Base-by-base conservation (phyloP, 2,329 filamentous ascomycete species). In the Seiridium unicorne region DNA sequence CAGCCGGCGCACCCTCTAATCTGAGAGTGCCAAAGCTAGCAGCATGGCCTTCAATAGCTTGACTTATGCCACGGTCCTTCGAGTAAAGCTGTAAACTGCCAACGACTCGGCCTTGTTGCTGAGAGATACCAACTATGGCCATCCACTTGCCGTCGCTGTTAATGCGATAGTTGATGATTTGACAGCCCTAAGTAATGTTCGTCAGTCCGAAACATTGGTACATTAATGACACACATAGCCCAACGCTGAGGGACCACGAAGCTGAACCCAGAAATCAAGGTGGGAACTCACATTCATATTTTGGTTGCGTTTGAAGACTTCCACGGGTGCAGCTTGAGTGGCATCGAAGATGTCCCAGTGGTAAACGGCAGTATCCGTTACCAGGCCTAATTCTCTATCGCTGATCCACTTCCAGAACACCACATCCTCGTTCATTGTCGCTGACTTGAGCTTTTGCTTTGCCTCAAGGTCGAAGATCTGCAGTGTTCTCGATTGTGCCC, bases 361-460 rank as follows among this genome's bases (percentile, higher is more conserved):
- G 77, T 93, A 98, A 64, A 99, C 92, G 46, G 91, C 89, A 64
- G 85, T 90, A 61, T 96, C 93, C 65, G 94, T 98, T 65, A 99
- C 91, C 70, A 99, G 82, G 63, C 94, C 95, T 62, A 99, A 80
- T 63, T 89, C 91, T 61, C 85, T 90, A 70, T 97, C 92, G 78
- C 89, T 97, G 78, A 96, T 92, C 95, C 95, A 99, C 80, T 97
- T 97, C 96, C 95, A 99, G 84, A 96, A 99, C 63, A 95, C 90
- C 57, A 99, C 92, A 77, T 99, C 95, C 76, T 98, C 95, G 71
- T 90, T 92, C 91, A 98, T 97, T 58, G 90, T 92, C 61, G 93
- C 89, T 46, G 94, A 97, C 85, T 98, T 98, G 71, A 99, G 85
- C 84, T 97, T 98, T 77, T 90, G 87, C 83, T 98, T 99, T 70